phyloP scores from a whole-genome alignment of 345 rosid genomes.

The Rubroshorea leprosula region DNA sequence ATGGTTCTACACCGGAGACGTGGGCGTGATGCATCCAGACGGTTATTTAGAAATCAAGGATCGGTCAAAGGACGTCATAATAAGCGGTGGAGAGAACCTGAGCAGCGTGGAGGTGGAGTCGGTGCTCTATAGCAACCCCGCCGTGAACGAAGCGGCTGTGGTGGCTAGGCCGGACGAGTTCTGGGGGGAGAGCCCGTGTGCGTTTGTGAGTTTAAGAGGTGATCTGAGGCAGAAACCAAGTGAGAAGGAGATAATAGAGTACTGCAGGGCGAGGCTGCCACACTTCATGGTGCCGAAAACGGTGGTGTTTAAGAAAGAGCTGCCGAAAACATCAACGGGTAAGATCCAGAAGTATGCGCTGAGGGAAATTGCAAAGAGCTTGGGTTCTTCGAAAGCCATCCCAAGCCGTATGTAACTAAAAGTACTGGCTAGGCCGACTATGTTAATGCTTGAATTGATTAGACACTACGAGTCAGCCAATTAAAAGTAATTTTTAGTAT shows the following conservation, averaged over 20 bases:
- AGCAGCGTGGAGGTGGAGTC: constrained; percentile 75
- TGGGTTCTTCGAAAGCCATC: constrained; percentile 18
- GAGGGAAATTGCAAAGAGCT: constrained; percentile 27
- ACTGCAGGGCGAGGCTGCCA: constrained; percentile 41
- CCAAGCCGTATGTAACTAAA: not conserved
- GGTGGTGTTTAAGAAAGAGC: constrained; percentile 43
- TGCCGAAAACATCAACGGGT: constrained; percentile 64
- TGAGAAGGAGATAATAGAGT: constrained; percentile 36
- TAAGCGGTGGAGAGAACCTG: constrained; percentile 83
- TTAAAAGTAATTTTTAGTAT: no score
- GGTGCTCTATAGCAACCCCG: constrained; percentile 57
- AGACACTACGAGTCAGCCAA: no score
- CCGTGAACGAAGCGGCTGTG: constrained; percentile 69
- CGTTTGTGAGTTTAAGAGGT: constrained; percentile 48
- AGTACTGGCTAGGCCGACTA: no score
- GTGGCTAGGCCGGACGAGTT: constrained; percentile 73
- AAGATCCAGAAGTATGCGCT: constrained; percentile 54
- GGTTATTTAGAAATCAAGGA: constrained; percentile 69
- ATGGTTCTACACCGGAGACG: constrained; percentile 68
- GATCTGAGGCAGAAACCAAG: constrained; percentile 7
- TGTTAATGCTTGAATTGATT: no score
- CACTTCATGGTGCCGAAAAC: constrained; percentile 63
- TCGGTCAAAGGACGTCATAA: constrained; percentile 70
- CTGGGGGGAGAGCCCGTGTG: constrained; percentile 93
- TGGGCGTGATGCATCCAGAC: constrained; percentile 64